Evolutionary conservation across 164 flowering plant species (phyloP), one percentile per base, ranked within the genome.

Genomic region (Brasenia schreberi): DNA sequence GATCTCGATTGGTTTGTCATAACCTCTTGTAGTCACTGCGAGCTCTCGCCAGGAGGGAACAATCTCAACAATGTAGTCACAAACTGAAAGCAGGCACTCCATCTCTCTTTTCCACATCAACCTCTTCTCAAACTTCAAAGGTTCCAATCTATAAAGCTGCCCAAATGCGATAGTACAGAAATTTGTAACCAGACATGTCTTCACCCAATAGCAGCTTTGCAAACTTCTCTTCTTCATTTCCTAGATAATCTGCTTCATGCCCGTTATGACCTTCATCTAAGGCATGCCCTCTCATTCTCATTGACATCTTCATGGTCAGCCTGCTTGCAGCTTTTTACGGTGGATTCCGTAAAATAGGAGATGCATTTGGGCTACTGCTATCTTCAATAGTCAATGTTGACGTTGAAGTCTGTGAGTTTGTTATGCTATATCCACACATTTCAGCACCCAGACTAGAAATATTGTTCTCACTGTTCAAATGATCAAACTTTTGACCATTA

Each of bases 101-200:
- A 66, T 66, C 43, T 66, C 42, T 16, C 68, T 53, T 39, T 10
- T 19, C 68, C 68, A 66, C 68, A 66, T 66, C 9, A 42, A 44
- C 62, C 56, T 66, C 61, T 66, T 66, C 45, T 39, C 44, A 56
- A 60, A 43, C n/a, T 33, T 18, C 6, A 66, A 43, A 19, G 68
- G 68, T 56, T 66, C 68, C 56, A 66, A 56, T 14, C 62, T 52
- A 18, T 19, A 66, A 11, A 49, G 44, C 43, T 66, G 62, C 27
- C 68, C 68, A 66, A 66, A 53, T 23, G 17, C 17, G 9, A 14
- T 19, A 63, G 65, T 91, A 77, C 79, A 85, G 19, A 88, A 85
- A 78, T 88, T 88, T 42, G 95, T 88, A 66, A 88, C 95, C 95
- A 0, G 95, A 88, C 95, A 88, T 88, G 70, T 88, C 95, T n/a